Evolutionary conservation across 164 flowering plant genomes (phyloP), one percentile per base, ranked within the genome.

Genomic region (Dillenia turbinata): DNA sequence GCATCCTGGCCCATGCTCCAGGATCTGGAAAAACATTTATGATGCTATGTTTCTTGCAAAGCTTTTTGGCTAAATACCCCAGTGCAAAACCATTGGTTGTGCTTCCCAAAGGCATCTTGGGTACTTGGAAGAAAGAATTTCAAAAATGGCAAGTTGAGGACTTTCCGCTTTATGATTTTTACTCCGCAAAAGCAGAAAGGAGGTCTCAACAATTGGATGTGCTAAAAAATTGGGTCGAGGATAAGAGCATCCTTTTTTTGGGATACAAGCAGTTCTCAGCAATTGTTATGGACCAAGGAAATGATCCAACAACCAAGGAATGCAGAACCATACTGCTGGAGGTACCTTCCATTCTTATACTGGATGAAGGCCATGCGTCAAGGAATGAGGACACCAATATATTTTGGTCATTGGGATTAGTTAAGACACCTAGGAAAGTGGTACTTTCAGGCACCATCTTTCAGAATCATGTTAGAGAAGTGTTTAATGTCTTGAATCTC

Each of bases 11-110:
- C 10, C 96, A 91, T 80, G 99, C 97, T 61, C 99, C 97, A 9
- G 99, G 97, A 19, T 94, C 99, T 44, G 99, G 99, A 10, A 94
- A 91, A 64, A 94, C 96, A 1, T 87, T 94, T 58, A 85, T 94
- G 96, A 80, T 94, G 0, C 87, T 91, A 45, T 86, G 97, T 57
- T 94, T 91, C 63, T 77, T 89, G 51, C 96, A 94, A 61, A 89
- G 91, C 57, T 91, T 94, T 66, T 77, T 94, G 45, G 89, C 89
- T 3, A 89, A 83, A 49, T 83, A 82, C 74, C 95, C 86, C 33
- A 46, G 69, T 64, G 96, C 87, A 0, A 82, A 85, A 64, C 93
- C 96, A 10, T 71, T 94, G 5, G 82, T 94, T 17, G 82, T 94
- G 24, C 83, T 94, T 9, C 96, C 97, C 0, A 86, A 87, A 66